These are phyloP conservation scores for Tetrahymena thermophila DNA, from an alignment of 73 alveolate genomes.

Conservation along the genomic window DNA sequence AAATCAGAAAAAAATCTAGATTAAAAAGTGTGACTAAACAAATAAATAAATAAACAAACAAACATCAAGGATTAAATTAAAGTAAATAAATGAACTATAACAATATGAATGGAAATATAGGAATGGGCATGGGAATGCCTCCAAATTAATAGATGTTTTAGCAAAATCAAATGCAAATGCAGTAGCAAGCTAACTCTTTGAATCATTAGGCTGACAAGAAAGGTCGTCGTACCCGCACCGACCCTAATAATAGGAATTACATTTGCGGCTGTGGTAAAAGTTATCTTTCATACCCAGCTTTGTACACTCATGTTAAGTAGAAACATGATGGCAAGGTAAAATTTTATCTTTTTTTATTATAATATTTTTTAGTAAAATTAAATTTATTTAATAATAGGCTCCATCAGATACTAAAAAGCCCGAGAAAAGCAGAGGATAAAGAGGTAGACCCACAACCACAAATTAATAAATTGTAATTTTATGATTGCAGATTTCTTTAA, in stretches of 20 bases:
- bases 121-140: not conserved
- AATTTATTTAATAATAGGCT: not conserved
- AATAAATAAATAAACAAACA: too few relatives aligned
- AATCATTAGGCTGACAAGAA: not conserved
- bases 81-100: not conserved
- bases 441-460: slow-evolving; percentile 2
- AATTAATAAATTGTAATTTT: not conserved
- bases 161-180: not conserved
- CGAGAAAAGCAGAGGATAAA: not conserved
- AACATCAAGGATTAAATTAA: not conserved
- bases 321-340: slow-evolving; percentile 78
- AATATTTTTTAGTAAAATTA: not conserved
- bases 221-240: slow-evolving; percentile 42
- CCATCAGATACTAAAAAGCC: not conserved
- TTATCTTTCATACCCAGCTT: slow-evolving; percentile 97
- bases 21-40: not conserved
- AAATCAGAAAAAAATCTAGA: not conserved
- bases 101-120: not conserved
- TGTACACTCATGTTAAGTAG: slow-evolving; percentile 94
- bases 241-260: slow-evolving; percentile 56
- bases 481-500: not conserved
- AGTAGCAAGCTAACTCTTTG: not conserved
- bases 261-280: slow-evolving; percentile 95
- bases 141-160: not conserved
- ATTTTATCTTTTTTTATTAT: not conserved